Base-by-base conservation (phyloP, 2,329 filamentous ascomycete genomes). In the Cladorrhinum sp. region DNA sequence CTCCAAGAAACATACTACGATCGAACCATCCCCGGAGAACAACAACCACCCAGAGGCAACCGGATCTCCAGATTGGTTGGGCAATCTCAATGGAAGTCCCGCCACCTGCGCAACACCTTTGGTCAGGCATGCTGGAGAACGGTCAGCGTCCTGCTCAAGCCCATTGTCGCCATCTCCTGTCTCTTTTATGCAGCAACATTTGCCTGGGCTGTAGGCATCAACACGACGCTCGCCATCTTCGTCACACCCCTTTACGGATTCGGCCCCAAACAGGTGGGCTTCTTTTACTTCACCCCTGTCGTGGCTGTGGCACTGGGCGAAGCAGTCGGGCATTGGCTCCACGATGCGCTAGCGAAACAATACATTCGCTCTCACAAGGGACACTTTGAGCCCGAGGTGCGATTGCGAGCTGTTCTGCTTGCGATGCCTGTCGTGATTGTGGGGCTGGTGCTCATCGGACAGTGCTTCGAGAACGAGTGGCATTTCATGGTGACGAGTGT, bases 251-350 rank as follows among this genome's bases (percentile, higher is more conserved):
- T 81, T 2, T 84, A 85, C 66, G 74, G 76, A 10, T 83, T 84
- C 67, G 78, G 76, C 0, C 74, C 77, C 0, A 76, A 76, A 51
- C 75, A 80, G 56, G 80, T 84, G 53, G 83, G 80, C 66, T 78
- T 70, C 70, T 83, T 86, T 67, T 86, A 86, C 72, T 85, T 86
- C 68, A 80, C 82, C 0, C 81, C 81, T 2, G 76, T 86, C 24
- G 77, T 85, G 1, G 83, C 78, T 2, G 78, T 80, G 2, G 68
- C 83, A 14, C 70, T 86, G 0, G 84, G 83, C 24, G 82, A 85
- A 72, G 59, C 80, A 0, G 69, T 74, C 3, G 83, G 84, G 5
- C 84, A 86, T 70, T 85, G 77, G 77, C 72, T 85, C 5, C 81
- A 86, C 69, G 83, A 86, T 64, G 62, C 73, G 2, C 68, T 84